Evolutionary conservation across 2,329 filamentous ascomycete species (phyloP).

Genomic region (Pseudogymnoascus sp.): DNA sequence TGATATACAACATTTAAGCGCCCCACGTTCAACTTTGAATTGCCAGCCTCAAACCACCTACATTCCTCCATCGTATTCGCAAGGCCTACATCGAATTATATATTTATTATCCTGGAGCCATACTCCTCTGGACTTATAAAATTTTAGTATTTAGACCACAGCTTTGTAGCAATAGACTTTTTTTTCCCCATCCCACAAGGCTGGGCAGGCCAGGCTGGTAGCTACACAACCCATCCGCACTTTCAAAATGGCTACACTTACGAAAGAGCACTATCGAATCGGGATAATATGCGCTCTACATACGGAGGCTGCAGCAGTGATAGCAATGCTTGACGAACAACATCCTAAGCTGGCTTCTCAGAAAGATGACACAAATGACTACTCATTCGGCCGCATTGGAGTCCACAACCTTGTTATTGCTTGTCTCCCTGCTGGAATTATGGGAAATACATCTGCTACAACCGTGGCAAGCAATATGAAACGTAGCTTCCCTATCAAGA

Average conservation of each 20-base stretch:
- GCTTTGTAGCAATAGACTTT: no score
- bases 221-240: not conserved
- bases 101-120: no score
- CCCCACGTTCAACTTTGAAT: no score
- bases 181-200: no score
- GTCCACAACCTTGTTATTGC: constrained; percentile 30
- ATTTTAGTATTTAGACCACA: no score
- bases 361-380: constrained; percentile 20
- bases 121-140: no score
- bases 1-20: no score
- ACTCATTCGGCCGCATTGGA: constrained; percentile 23
- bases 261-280: constrained; percentile 12
- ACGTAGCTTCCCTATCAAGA: constrained; percentile 23
- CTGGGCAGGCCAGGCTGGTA: no score
- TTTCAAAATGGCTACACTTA: not conserved
- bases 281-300: constrained; percentile 16
- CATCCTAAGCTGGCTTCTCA: constrained; percentile 12
- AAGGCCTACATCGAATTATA: no score
- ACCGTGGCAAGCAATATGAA: constrained; percentile 26
- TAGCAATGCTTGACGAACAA: constrained; percentile 21
- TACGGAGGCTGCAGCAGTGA: constrained; percentile 16
- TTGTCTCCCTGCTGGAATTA: constrained; percentile 26
- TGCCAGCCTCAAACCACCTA: no score
- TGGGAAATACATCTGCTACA: constrained; percentile 29
- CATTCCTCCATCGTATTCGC: no score